Evolutionary conservation across 2,329 filamentous ascomycete genomes (phyloP).

Genomic region (Fusarium veterinarium): DNA sequence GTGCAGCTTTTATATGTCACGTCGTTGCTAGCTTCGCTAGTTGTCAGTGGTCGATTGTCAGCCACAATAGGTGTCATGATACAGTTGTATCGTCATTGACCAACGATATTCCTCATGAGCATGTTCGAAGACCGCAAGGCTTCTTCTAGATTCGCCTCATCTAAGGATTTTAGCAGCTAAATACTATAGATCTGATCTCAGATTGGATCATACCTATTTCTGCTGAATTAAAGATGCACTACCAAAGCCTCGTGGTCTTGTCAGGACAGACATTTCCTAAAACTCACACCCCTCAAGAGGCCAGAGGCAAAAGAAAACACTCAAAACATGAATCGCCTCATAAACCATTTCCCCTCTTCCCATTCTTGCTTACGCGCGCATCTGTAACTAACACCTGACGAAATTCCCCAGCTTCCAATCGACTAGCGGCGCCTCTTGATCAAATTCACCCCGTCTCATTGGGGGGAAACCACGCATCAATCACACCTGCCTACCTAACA

Average conservation of each 20-base stretch:
- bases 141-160: background rate
- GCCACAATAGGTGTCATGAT: conserved; percentile 34
- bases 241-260: background rate
- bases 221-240: background rate
- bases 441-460: conserved; percentile 45
- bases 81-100: conserved; percentile 32
- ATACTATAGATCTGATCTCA: background rate
- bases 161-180: background rate
- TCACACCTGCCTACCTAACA: background rate
- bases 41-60: conserved; percentile 22
- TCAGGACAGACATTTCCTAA: background rate
- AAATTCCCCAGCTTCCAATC: conserved; percentile 39
- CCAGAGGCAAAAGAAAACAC: conserved; percentile 7
- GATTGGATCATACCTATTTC: background rate
- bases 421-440: conserved; percentile 42
- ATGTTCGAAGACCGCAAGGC: background rate
- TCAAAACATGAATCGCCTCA: conserved; percentile 28
- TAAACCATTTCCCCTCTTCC: conserved; percentile 23
- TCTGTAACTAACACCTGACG: conserved; percentile 25
- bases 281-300: conserved; percentile 8
- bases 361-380: conserved; percentile 14
- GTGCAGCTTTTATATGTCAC: conserved; percentile 20
- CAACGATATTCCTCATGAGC: conserved; percentile 22
- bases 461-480: conserved; percentile 34
- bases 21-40: conserved; percentile 16